Evolutionary conservation across 192 early-diverging fungal genomes (phyloP), one percentile per base, ranked within the genome.

Genomic region (Podila verticillata): DNA sequence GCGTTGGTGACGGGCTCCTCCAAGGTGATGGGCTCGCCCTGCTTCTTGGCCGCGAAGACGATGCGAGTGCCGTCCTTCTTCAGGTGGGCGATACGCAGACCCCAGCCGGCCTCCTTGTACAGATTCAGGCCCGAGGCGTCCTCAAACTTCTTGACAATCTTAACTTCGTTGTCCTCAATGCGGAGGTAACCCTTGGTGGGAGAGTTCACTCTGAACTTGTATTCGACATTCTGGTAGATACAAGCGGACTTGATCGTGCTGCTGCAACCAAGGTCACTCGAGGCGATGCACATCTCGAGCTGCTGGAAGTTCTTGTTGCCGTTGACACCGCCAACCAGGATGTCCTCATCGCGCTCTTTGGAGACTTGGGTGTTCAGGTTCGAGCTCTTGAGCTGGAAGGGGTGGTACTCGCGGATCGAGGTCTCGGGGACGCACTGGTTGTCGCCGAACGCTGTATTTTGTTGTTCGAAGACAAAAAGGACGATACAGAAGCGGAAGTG

Each of bases 101-200:
- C 68, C 68, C 68, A 69, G n/a, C 68, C 68, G 4, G 22, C 44
- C 58, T 69, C 68, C 35, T 58, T 68, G 66, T 60, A 60, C 20
- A 60, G 19, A 29, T 24, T 60, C 58, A 60, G 17, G 30, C 26
- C 1, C 20, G 58, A 30, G 6, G 58, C 58, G 1, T 60, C 58
- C 5, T 30, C 0, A 20, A 60, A 60, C 15, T 24, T 3, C 0
- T 28, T 12, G 29, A 60, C 58, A 60, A 60, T 32, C 29, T 32
- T 30, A 24, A 60, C 19, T 6, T 30, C 8, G 19, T 60, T 26
- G 5, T 17, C 26, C 0, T 19, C 20, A 10, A 32, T 30, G 6
- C 4, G 26, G 29, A 60, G 58, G 30, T 60, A 60, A 4, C 58
- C 58, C 0, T 29, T 31, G 3, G 8, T 6, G 10, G 58, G 58